Evolutionary conservation across 2,329 filamentous ascomycete genomes (phyloP).

Genomic region (Elsinoe fawcettii): DNA sequence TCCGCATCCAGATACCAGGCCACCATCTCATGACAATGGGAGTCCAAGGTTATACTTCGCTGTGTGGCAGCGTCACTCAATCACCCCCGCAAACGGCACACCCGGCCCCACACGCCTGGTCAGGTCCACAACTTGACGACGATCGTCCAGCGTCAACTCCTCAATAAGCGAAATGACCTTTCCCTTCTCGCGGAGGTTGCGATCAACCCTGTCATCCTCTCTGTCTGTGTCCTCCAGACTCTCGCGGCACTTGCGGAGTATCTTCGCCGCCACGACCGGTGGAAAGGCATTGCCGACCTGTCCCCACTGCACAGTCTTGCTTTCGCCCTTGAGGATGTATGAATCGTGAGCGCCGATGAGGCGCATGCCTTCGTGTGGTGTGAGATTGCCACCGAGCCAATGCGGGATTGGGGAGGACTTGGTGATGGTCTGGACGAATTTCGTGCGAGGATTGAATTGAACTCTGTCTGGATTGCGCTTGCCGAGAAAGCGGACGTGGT

Average conservation of each 20-base stretch:
- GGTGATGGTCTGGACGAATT: conserved; percentile 20
- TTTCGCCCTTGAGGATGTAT: conserved; percentile 48
- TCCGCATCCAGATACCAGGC: too few relatives aligned
- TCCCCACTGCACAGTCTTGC: conserved; percentile 37
- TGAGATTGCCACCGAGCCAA: conserved; percentile 55
- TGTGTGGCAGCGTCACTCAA: too few relatives aligned
- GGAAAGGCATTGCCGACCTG: conserved; percentile 79
- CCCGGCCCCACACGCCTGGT: background rate
- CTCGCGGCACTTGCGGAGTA: background rate
- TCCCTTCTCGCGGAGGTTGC: background rate
- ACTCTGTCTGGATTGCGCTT: background rate
- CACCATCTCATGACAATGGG: too few relatives aligned
- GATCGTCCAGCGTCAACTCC: background rate
- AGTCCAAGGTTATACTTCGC: too few relatives aligned
- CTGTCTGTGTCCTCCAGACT: background rate
- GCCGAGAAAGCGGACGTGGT: background rate
- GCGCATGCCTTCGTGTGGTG: conserved; percentile 57
- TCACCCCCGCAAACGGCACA: background rate
- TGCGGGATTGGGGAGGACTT: conserved; percentile 55
- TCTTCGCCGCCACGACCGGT: conserved; percentile 34
- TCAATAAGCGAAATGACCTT: background rate
- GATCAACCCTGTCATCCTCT: background rate
- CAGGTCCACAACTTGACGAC: background rate
- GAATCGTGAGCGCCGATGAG: conserved; percentile 60
- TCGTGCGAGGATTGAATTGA: conserved; percentile 45